Evolutionary conservation across 2,329 filamentous ascomycete genomes (phyloP).

Genomic region (Calcarisporium arbuscula): DNA sequence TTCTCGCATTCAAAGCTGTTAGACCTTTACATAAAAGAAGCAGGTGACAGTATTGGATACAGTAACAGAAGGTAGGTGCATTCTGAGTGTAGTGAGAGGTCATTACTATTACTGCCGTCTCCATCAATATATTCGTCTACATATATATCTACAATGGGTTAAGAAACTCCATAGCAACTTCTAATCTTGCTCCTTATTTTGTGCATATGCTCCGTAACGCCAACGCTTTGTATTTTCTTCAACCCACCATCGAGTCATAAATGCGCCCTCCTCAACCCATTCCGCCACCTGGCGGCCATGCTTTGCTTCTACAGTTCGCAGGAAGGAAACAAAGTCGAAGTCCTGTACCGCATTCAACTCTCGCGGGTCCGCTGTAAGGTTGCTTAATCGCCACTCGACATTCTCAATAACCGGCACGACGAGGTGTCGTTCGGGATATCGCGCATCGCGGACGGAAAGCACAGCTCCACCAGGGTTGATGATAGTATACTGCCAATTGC

Average conservation of each 20-base stretch:
- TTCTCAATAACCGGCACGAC: conserved; percentile 17
- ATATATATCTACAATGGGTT: too few species aligned
- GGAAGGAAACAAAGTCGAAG: conserved; percentile 11
- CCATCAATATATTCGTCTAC: too few species aligned
- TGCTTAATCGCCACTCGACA: conserved; percentile 25
- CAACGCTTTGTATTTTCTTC: conserved; percentile 28
- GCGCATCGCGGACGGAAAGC: conserved; percentile 15
- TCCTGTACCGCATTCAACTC: background rate
- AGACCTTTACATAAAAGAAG: too few species aligned
- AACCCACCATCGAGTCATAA: conserved; percentile 26
- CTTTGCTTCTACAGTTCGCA: conserved; percentile 13
- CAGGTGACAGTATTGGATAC: too few species aligned
- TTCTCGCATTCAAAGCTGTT: too few species aligned
- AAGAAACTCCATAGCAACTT: too few species aligned
- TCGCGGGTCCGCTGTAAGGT: conserved; percentile 20
- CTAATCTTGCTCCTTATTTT: too few species aligned
- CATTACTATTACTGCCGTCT: too few species aligned
- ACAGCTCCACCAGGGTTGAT: conserved; percentile 20
- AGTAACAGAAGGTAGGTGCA: too few species aligned
- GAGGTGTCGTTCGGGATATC: conserved; percentile 14
- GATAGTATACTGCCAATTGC: conserved; percentile 18
- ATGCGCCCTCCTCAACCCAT: conserved; percentile 26
- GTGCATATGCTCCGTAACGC: conserved; percentile 19
- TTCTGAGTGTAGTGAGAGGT: too few species aligned
- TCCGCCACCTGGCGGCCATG: conserved; percentile 19